Evolutionary conservation across 768 basidiomycete species (phyloP), one percentile per base, ranked within the genome.

Genomic region (Mycena maculata): DNA sequence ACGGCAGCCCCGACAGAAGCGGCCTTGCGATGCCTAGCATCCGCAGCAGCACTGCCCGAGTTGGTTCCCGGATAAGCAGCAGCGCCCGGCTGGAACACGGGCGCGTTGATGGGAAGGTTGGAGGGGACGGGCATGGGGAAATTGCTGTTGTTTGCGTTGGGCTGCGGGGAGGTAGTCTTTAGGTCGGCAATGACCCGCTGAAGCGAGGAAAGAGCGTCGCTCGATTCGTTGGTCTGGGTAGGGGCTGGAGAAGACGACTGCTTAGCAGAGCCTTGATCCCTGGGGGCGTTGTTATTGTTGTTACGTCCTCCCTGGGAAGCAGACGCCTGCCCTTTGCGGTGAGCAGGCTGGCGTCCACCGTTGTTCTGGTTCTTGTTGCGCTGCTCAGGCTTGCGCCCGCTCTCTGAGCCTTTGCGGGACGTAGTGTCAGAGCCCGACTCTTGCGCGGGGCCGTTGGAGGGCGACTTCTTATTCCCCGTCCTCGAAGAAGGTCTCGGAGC

Each of bases 161-260:
- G 72, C 79, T 86, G 74, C 39, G 80, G 89, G 58, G 93, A 90
- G 3, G 94, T 86, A 20, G 92, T 91, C 85, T 95, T 97, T 69
- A 98, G 84, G 78, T 98, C 96, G 61, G 93, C 93, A 72, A 98
- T 98, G 77, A 98, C 92, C 63, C 94, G 89, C 75, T 98, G 95
- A 58, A 98, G 87, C 30, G 93, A 94, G 66, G 92, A 92, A 64
- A 95, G 83, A 20, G 92, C 93, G 76, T 92, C 91, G 75, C 92
- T 93, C 23, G 88, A 86, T 71, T 93, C 91, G 38, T 83, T 84
- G 68, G 79, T 81, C 68, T 86, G 82, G 48, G 77, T 76, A 65
- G 87, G 85, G 41, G 83, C 84, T 39, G 88, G 86, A 41, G 85
- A 75, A 54, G 74, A 77, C 66, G 72, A 70, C 42, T 85, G 85